Percentiles rank a stretch among this genome's conserved stretches.
phyloP scores from a whole-genome alignment of 495 filamentous ascomycete species.

The Cercophora sp. region DNA sequence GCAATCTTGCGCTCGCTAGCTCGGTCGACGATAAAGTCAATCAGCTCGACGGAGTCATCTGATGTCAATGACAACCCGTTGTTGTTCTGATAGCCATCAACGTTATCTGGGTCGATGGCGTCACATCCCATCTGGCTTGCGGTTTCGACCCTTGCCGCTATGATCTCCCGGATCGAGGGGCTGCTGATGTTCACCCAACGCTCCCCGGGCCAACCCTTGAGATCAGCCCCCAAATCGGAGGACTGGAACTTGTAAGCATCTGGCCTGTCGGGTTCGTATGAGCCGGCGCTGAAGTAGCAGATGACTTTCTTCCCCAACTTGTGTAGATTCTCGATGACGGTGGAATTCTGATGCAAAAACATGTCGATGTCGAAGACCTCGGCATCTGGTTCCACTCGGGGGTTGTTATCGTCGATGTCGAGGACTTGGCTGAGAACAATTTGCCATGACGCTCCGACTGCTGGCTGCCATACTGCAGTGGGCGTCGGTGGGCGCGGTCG shows the following conservation, averaged over 20 bases:
- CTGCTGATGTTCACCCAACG: constrained; percentile 60
- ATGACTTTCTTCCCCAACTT: constrained; percentile 44
- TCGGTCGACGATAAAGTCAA: constrained; percentile 55
- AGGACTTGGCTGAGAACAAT: constrained; percentile 32
- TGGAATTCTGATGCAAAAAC: constrained; percentile 21
- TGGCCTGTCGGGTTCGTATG: constrained; percentile 51
- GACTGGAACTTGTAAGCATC: constrained; percentile 51
- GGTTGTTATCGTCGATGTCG: constrained; percentile 27
- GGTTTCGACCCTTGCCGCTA: constrained; percentile 53
- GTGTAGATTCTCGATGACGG: constrained; percentile 23
- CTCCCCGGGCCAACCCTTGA: constrained; percentile 64
- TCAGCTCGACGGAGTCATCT: constrained; percentile 51
- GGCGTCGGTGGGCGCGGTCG: constrained; percentile 5
- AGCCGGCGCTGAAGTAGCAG: constrained; percentile 72
- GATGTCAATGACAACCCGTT: constrained; percentile 56
- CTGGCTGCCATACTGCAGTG: constrained; percentile 20
- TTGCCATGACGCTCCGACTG: constrained; percentile 21
- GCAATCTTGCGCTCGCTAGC: constrained; percentile 47
- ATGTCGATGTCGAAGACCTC: constrained; percentile 30
- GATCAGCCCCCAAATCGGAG: constrained; percentile 47
- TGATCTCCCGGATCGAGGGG: constrained; percentile 53
- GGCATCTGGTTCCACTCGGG: constrained; percentile 25
- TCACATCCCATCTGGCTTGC: constrained; percentile 61
- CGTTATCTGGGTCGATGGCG: constrained; percentile 69
- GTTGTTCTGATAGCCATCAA: constrained; percentile 58